Base-by-base conservation (phyloP, 129 eudicot species). In the Pittosporum tobira region DNA sequence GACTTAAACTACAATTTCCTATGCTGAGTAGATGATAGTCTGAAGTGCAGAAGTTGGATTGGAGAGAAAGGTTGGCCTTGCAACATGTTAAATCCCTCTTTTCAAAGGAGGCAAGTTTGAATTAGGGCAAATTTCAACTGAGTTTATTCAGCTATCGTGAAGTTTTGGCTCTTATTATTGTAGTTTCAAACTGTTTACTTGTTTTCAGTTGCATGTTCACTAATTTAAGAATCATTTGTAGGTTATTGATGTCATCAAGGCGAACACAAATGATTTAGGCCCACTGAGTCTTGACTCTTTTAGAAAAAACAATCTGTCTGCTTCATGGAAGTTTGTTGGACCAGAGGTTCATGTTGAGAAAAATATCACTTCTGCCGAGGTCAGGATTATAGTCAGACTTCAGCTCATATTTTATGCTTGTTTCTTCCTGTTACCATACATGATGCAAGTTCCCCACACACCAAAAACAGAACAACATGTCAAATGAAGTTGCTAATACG, bases 211-310 rank as follows among this genome's bases (percentile, higher is more conserved):
- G 52, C 48, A 22, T 40, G 45, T 22, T 71, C 25, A 50, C 54
- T 20, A 57, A 27, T 54, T 60, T 40, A 21, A 43, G 23, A 10
- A 40, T 71, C n/a, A 56, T 22, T 64, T 75, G 47, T 72, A 93
- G 99, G 90, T 83, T 50, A 76, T 87, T 71, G 88, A 81, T 70
- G 87, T 81, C 71, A 93, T 93, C 61, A 81, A 82, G 57, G 85
- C 90, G 50, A 81, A 67, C 73, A 77, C 83, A 12, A 72, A 81
- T 50, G 94, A 93, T 75, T 75, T 87, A 44, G 99, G 96, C 51
- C 96, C 96, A 47, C 63, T 81, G 45, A 87, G 84, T 62, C 83
- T 87, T 57, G 94, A 84, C 67, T 76, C 71, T 54, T 87, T 93
- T 43, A 69, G 84, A 45, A 86, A 74, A 62, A 81, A 68, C 66